A percentile compares a stretch with the other conserved stretches of the same genome.
Evolutionary conservation across 257 asterid species (phyloP).

Genomic region (Solanum ossicruentum): DNA sequence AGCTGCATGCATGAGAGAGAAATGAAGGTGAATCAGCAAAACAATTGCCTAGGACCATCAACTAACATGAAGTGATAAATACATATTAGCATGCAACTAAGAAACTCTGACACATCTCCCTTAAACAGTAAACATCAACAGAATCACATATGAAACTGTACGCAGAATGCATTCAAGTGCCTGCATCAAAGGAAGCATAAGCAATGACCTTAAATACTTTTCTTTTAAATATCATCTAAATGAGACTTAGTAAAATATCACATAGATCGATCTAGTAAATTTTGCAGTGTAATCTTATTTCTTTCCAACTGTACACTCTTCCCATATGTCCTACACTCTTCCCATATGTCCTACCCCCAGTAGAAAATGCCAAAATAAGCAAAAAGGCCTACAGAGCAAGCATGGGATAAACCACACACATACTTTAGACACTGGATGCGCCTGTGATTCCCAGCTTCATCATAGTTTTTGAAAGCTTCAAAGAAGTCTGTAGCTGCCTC

Average conservation of each 20-base stretch:
- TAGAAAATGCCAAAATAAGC: background rate
- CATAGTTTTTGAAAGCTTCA: slow-evolving; percentile 96
- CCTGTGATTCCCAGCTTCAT: slow-evolving; percentile 96
- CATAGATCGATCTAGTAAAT: background rate
- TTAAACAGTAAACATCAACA: background rate
- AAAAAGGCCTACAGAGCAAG: background rate
- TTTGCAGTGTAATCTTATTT: background rate
- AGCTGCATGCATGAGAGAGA: background rate
- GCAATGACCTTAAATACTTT: background rate
- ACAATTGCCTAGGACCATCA: background rate
- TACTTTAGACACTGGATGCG: slow-evolving; percentile 97
- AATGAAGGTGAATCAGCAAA: background rate
- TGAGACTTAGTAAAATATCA: background rate
- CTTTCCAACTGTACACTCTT: background rate
- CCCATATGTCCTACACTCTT: background rate
- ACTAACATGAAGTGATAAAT: background rate
- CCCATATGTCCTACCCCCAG: background rate
- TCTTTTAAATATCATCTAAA: background rate
- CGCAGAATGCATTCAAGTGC: background rate
- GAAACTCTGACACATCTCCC: background rate
- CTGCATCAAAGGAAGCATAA: background rate
- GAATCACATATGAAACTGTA: background rate
- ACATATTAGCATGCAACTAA: background rate
- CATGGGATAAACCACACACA: background rate
- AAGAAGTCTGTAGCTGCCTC: slow-evolving; percentile 97